These are phyloP conservation scores for Yarrowia galli DNA, from an alignment of 1,139 yeast genomes.

Conservation along the genomic window DNA sequence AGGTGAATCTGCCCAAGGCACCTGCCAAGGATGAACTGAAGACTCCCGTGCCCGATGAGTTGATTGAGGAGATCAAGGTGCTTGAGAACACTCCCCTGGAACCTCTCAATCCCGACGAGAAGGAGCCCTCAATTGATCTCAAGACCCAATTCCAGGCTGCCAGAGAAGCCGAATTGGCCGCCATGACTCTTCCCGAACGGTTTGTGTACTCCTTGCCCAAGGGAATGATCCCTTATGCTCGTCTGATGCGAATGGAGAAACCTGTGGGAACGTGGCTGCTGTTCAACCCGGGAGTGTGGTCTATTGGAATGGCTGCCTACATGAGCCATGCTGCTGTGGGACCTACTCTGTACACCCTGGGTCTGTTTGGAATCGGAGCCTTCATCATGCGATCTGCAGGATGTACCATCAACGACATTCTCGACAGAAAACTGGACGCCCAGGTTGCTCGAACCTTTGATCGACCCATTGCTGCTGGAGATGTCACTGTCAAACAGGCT, in stretches of 20 bases:
- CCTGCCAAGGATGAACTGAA: conserved; percentile 10
- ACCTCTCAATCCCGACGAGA: not conserved
- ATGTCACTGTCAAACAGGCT: conserved; percentile 77
- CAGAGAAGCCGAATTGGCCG: conserved; percentile 22
- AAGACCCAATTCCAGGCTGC: conserved; percentile 24
- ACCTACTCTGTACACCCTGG: conserved; percentile 63
- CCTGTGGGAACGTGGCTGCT: conserved; percentile 92
- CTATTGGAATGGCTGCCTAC: conserved; percentile 85
- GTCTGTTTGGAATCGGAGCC: conserved; percentile 81
- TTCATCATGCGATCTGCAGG: conserved; percentile 97
- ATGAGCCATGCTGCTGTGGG: conserved; percentile 71
- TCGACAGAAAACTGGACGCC: conserved; percentile 81
- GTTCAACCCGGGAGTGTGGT: conserved; percentile 81
- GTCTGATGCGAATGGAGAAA: conserved; percentile 86
- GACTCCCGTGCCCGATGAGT: not conserved
- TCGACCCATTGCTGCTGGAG: conserved; percentile 89
- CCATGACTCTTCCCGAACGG: conserved; percentile 44
- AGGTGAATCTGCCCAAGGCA: not conserved
- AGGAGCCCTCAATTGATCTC: not conserved
- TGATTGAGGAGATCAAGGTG: conserved; percentile 13
- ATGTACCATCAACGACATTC: conserved; percentile 89
- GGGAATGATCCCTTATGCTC: conserved; percentile 86
- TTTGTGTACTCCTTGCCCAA: conserved; percentile 68
- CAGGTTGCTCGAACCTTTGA: conserved; percentile 87
- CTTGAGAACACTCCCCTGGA: conserved; percentile 22